Conservation (phyloP, 768 basidiomycete genomes). For the Collybiopsis confluens region DNA sequence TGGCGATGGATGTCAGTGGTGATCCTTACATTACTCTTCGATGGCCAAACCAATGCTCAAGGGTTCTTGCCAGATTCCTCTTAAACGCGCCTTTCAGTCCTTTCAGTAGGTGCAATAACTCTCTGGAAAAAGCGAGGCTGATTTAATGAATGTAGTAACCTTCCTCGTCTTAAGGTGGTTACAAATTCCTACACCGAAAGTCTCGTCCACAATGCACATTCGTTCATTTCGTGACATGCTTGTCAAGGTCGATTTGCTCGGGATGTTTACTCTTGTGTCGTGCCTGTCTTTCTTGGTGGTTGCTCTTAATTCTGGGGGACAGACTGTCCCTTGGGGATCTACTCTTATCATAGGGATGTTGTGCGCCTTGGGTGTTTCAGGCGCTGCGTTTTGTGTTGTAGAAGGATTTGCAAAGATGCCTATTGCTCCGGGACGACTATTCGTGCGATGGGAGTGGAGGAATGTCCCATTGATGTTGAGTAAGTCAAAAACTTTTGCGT, state of each 20-base stretch:
- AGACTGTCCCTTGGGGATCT: conserved; percentile 21
- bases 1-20: conserved; percentile 25
- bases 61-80: conserved; percentile 22
- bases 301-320: conserved; percentile 22
- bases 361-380: conserved; percentile 16
- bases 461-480: conserved; percentile 22
- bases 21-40: no score
- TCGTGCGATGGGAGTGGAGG: conserved; percentile 22
- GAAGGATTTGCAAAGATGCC: conserved; percentile 18
- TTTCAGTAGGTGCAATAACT: conserved; percentile 15
- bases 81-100: conserved; percentile 21
- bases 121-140: background rate
- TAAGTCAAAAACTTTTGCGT: conserved; percentile 3
- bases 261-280: conserved; percentile 20
- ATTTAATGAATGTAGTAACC: conserved; percentile 13
- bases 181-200: conserved; percentile 11
- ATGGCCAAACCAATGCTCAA: no score
- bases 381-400: conserved; percentile 16
- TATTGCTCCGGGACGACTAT: conserved; percentile 18
- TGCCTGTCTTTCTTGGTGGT: conserved; percentile 20
- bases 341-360: conserved; percentile 21
- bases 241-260: conserved; percentile 16
- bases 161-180: conserved; percentile 17
- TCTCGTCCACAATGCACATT: conserved; percentile 9
- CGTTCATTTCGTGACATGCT: conserved; percentile 10